Evolutionary conservation across 768 basidiomycete species (phyloP).

Genomic region (Auricularia heimuer): DNA sequence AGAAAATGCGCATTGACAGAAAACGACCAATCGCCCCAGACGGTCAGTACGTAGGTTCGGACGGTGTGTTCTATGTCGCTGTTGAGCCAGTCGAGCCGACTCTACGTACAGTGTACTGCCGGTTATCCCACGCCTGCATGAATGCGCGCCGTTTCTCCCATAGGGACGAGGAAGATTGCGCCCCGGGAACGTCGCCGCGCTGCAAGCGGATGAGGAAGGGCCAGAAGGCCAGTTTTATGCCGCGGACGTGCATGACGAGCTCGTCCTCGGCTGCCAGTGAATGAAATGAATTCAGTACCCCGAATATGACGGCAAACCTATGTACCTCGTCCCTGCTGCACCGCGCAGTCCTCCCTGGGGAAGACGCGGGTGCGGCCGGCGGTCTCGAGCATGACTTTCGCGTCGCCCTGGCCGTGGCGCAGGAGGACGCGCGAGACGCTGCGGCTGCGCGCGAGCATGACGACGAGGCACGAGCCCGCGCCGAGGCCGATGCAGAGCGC

Average conservation of each 20-base stretch:
- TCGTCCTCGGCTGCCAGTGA: background rate
- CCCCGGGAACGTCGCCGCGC: background rate
- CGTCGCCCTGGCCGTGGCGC: background rate
- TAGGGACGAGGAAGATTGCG: background rate
- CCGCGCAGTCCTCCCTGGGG: background rate
- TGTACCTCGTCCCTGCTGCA: background rate
- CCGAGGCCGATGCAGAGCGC: background rate
- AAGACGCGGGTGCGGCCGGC: background rate
- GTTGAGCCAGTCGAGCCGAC: background rate
- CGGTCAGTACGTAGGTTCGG: too few relatives aligned
- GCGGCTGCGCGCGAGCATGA: background rate
- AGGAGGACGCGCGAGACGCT: background rate
- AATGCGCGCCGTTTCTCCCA: background rate
- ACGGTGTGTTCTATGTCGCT: too few relatives aligned
- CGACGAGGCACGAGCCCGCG: background rate
- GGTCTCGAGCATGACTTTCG: background rate
- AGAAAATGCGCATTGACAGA: too few relatives aligned
- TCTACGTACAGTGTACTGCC: background rate
- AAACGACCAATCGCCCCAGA: too few relatives aligned
- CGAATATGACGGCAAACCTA: background rate
- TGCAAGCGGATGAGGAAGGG: background rate
- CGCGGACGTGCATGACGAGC: background rate
- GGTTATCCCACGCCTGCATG: background rate
- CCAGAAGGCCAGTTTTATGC: background rate
- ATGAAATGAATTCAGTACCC: background rate